Base-by-base conservation (phyloP, 2,329 filamentous ascomycete genomes). In the Teratosphaeria destructans region DNA sequence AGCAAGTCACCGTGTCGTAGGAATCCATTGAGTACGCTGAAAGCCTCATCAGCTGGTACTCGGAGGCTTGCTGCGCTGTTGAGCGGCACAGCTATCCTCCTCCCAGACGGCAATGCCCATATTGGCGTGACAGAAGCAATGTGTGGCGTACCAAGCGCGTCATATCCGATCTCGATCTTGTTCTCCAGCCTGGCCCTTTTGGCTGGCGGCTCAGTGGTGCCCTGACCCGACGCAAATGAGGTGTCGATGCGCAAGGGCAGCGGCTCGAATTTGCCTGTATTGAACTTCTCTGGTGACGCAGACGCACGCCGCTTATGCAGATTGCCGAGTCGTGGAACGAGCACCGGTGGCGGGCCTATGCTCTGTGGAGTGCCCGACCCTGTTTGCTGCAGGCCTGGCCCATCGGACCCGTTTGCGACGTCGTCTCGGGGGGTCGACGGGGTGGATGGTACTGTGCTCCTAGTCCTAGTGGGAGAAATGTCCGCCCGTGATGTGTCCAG, bases 1-100 rank as follows among this genome's bases (percentile, higher is more conserved):
- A 80, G 72, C 3, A 89, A 72, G 57, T 85, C 81, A 4, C 79
- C 63, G 59, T 73, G 64, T 1, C 64, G 60, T 56, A 68, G 63
- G 54, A 76, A 65, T 3, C 68, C 68, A 34, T 68, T 62, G 55
- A 76, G 64, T 32, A 76, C 60, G 60, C 67, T 73, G 67, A 73
- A 73, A 2, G 55, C 14, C 62, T 62, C 19, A 62, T 60, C 32
- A 26, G 23, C 26, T 37, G 54, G 16, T 47, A 23, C 57, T 54
- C 52, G 52, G 60, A 12, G 59, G 32, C 10, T 43, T 14, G 27
- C 43, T 23, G 43, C 43, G 43, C 43, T 49, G 43, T 49, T 49
- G 43, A 49, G 43, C 43, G 57, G 34, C 29, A 52, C 47, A 29
- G 57, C n/a, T 43, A 60, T 57, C n/a, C 27, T 59, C n/a, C 34